Evolutionary conservation across 345 rosid genomes (phyloP), one percentile per base, ranked within the genome.

Genomic region (Salix exigua): DNA sequence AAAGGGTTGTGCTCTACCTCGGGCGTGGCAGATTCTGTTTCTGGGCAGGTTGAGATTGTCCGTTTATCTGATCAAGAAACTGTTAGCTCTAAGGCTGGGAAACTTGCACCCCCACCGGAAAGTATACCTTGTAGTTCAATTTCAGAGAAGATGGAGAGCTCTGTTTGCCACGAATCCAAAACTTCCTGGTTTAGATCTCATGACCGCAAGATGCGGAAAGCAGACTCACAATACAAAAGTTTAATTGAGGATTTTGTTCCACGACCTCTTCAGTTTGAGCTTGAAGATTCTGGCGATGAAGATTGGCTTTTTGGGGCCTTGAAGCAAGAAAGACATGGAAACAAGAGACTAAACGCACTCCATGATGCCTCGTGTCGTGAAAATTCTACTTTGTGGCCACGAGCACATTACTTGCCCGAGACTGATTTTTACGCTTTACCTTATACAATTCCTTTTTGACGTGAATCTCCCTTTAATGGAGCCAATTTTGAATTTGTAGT

Each of bases 361-460:
- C 72, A 58, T 13, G 87, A 69, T 6, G 55, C 51, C 6, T 44
- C 67, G 18, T 70, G 69, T 28, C 23, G 33, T 38, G 28, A 7
- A 4, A 68, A 51, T 37, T 74, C 69, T 35, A 19, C 66, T 7
- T 30, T 64, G 64, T 83, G 87, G 81, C 91, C 91, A 2, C 60
- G 55, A 7, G 93, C 91, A n/a, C 79, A 62, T 37, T 68, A 46
- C 85, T 16, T 90, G 81, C 58, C 83, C 0, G 84, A 78, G 23
- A 92, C 79, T 1, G 92, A 84, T 70, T 61, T 91, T n/a, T 82
- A 77, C 53, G 88, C 93, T 0, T 73, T 93, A 73, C 98, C 99
- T 0, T 93, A 82, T 25, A 74, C 97, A 6, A 71, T 88, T n/a
- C 92, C 89, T 1, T 91, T 90, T 26, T 95, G 63, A 77, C 40